Conservation (phyloP, 163 green algal genomes). For the Scenedesmus sp. region DNA sequence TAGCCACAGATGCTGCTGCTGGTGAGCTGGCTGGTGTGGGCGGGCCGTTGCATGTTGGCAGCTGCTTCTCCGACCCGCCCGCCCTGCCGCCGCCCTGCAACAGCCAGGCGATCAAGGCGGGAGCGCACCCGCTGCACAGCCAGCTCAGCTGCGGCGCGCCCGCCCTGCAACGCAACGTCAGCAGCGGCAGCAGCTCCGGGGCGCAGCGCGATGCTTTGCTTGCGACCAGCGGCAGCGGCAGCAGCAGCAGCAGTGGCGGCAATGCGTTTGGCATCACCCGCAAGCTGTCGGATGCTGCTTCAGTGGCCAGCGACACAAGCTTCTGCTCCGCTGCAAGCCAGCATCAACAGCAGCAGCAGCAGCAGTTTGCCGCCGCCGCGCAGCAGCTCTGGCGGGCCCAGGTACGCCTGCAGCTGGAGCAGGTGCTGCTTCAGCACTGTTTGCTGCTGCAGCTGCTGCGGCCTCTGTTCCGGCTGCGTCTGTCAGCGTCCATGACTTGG, state of each 20-base stretch:
- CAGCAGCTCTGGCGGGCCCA: not conserved
- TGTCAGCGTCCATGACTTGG: not conserved
- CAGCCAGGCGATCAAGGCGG: not conserved
- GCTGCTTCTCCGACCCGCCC: slow-evolving; percentile 1
- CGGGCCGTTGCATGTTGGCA: not conserved
- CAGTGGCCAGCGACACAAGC: slow-evolving; percentile 3
- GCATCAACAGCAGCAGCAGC: not conserved
- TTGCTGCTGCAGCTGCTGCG: not conserved
- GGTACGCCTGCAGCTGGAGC: not conserved
- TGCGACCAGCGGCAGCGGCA: slow-evolving; percentile 28
- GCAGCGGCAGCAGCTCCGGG: not conserved
- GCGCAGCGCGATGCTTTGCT: not conserved
- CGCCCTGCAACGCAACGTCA: not conserved
- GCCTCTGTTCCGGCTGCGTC: not conserved
- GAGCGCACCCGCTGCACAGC: not conserved
- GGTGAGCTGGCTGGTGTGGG: not conserved
- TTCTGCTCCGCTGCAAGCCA: not conserved
- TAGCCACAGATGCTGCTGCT: not conserved
- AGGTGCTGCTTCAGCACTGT: not conserved
- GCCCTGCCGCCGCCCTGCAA: not conserved
- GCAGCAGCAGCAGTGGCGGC: not conserved
- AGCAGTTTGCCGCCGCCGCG: not conserved
- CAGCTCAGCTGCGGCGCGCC: not conserved
- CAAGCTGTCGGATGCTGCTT: slow-evolving; percentile 32
- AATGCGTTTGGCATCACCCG: not conserved